Conservation (phyloP, 1,139 yeast genomes). For the Pichia sp. region DNA sequence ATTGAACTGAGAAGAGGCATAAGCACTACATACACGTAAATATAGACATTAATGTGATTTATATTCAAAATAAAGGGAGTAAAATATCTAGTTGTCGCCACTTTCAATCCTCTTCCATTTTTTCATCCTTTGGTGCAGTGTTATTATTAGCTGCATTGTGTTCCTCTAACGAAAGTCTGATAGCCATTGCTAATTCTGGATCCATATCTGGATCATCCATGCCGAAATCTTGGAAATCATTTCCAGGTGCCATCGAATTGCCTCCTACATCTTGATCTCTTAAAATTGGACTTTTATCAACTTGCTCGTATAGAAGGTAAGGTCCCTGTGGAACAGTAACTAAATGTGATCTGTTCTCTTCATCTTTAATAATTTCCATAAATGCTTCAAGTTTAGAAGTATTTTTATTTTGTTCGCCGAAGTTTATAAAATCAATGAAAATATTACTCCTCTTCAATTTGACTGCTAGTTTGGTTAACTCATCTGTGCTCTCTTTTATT, state of each 20-base stretch:
- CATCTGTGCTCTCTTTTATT: constrained; percentile 59
- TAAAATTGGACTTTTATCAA: constrained; percentile 63
- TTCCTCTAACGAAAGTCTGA: constrained; percentile 77
- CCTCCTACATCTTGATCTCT: constrained; percentile 42
- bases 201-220: constrained; percentile 84
- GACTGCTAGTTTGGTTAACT: constrained; percentile 78
- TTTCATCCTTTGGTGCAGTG: constrained; percentile 18
- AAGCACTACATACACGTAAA: no score
- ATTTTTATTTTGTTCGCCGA: constrained; percentile 82
- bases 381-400: constrained; percentile 77
- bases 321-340: constrained; percentile 89
- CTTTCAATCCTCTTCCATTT: constrained; percentile 19
- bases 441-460: constrained; percentile 90
- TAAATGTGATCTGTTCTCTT: constrained; percentile 71
- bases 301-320: constrained; percentile 63
- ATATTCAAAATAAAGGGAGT: no score
- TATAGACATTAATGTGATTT: no score
- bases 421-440: constrained; percentile 83
- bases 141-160: constrained; percentile 69
- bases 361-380: constrained; percentile 55
- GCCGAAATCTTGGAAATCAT: constrained; percentile 34
- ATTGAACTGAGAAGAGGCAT: no score
- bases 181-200: constrained; percentile 94
- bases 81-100: no score
- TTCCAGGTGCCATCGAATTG: constrained; percentile 17